Evolutionary conservation across 2,329 filamentous ascomycete species (phyloP).

Genomic region (Talaromyces sp.): DNA sequence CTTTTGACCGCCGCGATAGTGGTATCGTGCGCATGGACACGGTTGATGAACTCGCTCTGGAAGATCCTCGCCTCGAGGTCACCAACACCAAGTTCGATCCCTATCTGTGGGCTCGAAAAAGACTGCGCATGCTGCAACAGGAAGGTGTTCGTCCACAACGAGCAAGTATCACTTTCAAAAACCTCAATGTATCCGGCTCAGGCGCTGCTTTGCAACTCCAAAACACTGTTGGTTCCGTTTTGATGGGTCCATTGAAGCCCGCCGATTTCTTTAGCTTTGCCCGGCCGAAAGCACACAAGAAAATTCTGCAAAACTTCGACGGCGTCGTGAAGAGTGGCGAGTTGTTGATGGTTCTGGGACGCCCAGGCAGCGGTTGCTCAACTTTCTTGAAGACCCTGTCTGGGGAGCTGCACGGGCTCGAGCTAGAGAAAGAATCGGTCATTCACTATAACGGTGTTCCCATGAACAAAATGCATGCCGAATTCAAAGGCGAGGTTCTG

Average conservation of each 20-base stretch:
- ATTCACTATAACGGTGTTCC: slow-evolving; percentile 71
- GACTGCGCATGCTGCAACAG: slow-evolving; percentile 26
- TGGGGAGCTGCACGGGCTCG: slow-evolving; percentile 76
- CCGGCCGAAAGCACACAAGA: slow-evolving; percentile 48
- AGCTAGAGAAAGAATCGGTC: slow-evolving; percentile 63
- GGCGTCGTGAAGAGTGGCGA: slow-evolving; percentile 46
- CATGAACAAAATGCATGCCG: slow-evolving; percentile 68
- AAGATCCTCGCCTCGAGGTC: slow-evolving; percentile 38
- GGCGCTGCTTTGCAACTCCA: slow-evolving; percentile 66
- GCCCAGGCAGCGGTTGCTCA: slow-evolving; percentile 54
- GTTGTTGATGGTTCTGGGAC: slow-evolving; percentile 33
- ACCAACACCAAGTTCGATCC: slow-evolving; percentile 39
- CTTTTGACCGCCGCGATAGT: slow-evolving; percentile 5
- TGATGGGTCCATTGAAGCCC: slow-evolving; percentile 55
- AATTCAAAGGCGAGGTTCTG: slow-evolving; percentile 38
- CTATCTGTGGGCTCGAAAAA: slow-evolving; percentile 42
- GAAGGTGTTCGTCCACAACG: slow-evolving; percentile 27
- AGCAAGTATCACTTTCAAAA: slow-evolving; percentile 60
- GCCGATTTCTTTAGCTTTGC: slow-evolving; percentile 48
- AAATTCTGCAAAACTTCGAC: slow-evolving; percentile 53
- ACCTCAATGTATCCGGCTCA: slow-evolving; percentile 63
- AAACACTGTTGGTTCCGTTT: slow-evolving; percentile 58
- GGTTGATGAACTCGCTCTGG: slow-evolving; percentile 27
- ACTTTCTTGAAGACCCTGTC: slow-evolving; percentile 81
- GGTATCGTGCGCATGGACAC: slow-evolving; percentile 14